Evolutionary conservation across 345 rosid species (phyloP).

Genomic region (Cardamine resedifolia): DNA sequence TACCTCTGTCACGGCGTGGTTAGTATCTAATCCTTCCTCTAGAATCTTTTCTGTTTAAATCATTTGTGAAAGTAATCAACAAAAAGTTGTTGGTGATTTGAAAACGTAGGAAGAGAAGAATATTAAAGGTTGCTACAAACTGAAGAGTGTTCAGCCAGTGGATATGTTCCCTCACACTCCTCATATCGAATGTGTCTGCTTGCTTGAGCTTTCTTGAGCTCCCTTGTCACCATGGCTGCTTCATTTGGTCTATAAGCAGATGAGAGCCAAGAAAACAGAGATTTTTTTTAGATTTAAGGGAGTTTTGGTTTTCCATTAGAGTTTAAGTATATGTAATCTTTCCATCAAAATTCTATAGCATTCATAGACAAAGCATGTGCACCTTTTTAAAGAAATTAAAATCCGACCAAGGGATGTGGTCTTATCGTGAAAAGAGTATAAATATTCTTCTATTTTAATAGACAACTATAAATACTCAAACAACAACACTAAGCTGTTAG

Average conservation of each 20-base stretch:
- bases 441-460: neutral
- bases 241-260: constrained; percentile 5
- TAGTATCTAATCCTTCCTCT: constrained; percentile 23
- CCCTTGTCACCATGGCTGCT: constrained; percentile 3
- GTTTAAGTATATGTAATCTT: neutral
- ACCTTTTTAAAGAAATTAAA: neutral
- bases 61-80: neutral
- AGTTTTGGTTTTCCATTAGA: constrained; percentile 14
- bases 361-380: constrained; percentile 2
- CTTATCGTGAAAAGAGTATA: neutral
- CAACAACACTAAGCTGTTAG: neutral
- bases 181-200: constrained; percentile 87
- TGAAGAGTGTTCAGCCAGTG: constrained; percentile 76
- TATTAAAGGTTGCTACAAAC: constrained; percentile 64
- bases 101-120: constrained; percentile 61
- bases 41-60: neutral
- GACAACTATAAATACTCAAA: neutral
- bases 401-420: neutral
- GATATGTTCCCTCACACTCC: constrained; percentile 99
- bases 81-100: constrained; percentile 27
- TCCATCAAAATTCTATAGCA: neutral
- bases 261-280: constrained; percentile 11
- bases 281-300: neutral
- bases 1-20: constrained; percentile 92
- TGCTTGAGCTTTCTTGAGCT: constrained; percentile 65